Evolutionary conservation across 768 basidiomycete species (phyloP).

Genomic region (Rhizopogon vulgaris): DNA sequence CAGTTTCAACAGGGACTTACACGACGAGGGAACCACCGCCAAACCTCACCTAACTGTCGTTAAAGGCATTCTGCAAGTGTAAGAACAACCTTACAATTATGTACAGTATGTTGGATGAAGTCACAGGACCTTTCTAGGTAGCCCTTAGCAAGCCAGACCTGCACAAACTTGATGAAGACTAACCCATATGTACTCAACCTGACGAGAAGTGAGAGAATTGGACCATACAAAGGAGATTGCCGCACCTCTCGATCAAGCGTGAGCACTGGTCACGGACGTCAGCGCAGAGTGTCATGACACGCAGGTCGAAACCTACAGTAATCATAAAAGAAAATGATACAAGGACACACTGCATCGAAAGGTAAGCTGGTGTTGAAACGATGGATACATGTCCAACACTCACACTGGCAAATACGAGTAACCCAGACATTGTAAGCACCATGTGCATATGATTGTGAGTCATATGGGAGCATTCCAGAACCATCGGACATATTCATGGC

Average conservation of each 20-base stretch:
- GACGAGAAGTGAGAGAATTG: neutral
- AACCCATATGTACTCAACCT: neutral
- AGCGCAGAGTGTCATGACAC: neutral
- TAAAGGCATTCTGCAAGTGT: neutral
- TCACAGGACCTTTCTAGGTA: neutral
- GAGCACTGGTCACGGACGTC: neutral
- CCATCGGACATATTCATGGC: neutral
- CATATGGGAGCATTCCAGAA: neutral
- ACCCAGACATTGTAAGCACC: neutral
- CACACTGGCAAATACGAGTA: neutral
- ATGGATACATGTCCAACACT: neutral
- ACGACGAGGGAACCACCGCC: neutral
- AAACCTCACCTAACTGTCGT: neutral
- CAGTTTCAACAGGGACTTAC: neutral
- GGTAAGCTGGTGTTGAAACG: neutral
- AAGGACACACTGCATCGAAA: neutral
- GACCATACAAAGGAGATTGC: neutral
- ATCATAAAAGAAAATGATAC: neutral
- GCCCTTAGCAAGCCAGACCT: neutral
- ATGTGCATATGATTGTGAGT: neutral
- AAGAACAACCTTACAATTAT: neutral
- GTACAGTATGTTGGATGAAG: neutral
- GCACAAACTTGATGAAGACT: neutral
- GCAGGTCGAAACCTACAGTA: neutral
- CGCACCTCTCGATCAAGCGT: neutral